These are phyloP conservation scores for Populus hybrid DNA, from an alignment of 441 rosid species.

Conservation along the genomic window DNA sequence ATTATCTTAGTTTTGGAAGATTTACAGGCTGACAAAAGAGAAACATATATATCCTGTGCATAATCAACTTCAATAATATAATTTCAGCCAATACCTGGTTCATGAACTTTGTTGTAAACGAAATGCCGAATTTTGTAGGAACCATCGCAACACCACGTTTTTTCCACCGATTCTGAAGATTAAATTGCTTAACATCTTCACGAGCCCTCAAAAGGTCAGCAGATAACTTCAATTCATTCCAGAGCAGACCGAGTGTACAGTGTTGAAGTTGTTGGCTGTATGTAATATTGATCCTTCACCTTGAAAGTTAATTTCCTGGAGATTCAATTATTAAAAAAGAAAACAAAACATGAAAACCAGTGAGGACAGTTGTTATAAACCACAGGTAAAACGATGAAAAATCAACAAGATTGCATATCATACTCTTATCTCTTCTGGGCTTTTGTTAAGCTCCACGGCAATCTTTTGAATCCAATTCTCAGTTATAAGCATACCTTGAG, in stretches of 20 bases:
- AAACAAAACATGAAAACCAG: constrained; percentile 5
- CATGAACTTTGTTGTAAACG: constrained; percentile 76
- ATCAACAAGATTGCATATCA: constrained; percentile 21
- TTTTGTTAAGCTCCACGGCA: constrained; percentile 67
- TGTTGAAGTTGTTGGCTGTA: constrained; percentile 68
- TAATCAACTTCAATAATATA: constrained; percentile 2
- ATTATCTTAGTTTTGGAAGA: not conserved
- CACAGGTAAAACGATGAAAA: constrained; percentile 4
- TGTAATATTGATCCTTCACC: constrained; percentile 77
- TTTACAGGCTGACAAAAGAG: not conserved
- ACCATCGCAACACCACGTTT: constrained; percentile 91
- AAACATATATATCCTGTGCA: not conserved
- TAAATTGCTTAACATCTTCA: constrained; percentile 59
- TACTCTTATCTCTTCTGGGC: constrained; percentile 86
- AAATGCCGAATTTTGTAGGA: constrained; percentile 93
- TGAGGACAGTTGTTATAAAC: not conserved
- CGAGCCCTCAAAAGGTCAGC: constrained; percentile 59
- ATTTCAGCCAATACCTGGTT: constrained; percentile 61
- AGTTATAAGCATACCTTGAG: constrained; percentile 93
- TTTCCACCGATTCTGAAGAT: constrained; percentile 82
- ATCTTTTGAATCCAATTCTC: constrained; percentile 97
- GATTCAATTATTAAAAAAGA: constrained; percentile 10
- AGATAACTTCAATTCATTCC: constrained; percentile 77
- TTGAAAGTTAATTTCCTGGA: constrained; percentile 91
- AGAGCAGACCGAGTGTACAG: constrained; percentile 62